Evolutionary conservation across 192 early-diverging fungal species (phyloP).

Genomic region (Diversispora epigaea): DNA sequence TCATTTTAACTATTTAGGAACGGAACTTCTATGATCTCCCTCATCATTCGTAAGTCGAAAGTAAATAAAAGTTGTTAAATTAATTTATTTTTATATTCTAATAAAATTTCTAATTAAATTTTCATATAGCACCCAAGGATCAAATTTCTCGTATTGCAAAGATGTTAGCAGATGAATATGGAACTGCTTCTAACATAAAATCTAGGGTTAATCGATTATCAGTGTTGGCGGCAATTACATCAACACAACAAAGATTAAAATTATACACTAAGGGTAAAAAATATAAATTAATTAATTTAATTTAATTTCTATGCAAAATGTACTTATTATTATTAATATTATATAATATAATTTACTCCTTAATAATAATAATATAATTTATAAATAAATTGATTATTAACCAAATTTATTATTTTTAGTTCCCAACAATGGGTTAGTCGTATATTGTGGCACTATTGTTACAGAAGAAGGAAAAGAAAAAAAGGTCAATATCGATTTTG

Average conservation of each 20-base stretch:
- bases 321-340: too few relatives aligned
- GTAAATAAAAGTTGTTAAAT: neutral
- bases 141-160: constrained; percentile 87
- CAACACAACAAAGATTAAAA: constrained; percentile 95
- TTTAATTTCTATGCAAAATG: too few relatives aligned
- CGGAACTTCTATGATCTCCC: constrained; percentile 98
- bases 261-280: constrained; percentile 73
- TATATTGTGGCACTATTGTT: constrained; percentile 93
- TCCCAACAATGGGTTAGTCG: constrained; percentile 93
- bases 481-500: constrained; percentile 98
- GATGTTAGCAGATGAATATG: constrained; percentile 98
- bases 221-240: constrained; percentile 95
- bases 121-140: constrained; percentile 67
- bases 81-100: neutral
- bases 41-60: constrained; percentile 68
- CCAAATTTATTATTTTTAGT: constrained; percentile 41
- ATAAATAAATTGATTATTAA: neutral
- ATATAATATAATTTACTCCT: too few relatives aligned
- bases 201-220: constrained; percentile 98
- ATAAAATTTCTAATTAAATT: neutral
- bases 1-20: constrained; percentile 51
- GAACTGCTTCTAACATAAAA: constrained; percentile 99
- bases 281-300: too few relatives aligned
- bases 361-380: too few relatives aligned
- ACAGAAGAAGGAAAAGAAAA: constrained; percentile 99